Base-by-base conservation (phyloP, 129 eudicot genomes). In the Tagetes erecta region DNA sequence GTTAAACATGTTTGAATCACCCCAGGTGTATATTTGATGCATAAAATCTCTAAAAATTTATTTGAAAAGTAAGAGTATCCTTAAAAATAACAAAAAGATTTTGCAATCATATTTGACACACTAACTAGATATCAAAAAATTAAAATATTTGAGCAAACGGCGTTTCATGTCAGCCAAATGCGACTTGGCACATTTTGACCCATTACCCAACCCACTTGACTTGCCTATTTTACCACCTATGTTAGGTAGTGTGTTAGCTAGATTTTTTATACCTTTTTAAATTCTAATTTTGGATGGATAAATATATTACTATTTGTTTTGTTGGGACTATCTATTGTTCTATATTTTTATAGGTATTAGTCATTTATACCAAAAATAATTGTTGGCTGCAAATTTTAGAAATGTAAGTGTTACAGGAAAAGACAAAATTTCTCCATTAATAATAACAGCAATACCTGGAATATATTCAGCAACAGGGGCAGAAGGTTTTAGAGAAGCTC, bases 401-500 rank as follows among this genome's bases (percentile, higher is more conserved):
- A 35, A 62, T 34, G 36, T 44, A 37, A 9, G 30, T 10, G 67
- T 36, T 13, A 35, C 30, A 37, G n/a, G 63, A 74, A 38, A 35
- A 59, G 12, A 47, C 27, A 74, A 30, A 50, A 8, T 53, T 71
- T 70, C 63, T 69, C 30, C 3, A 13, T 30, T n/a, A 42, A 10
- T n/a, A 80, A 69, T 11, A 33, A 9, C 74, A 34, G 12, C 63
- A 35, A 64, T 92, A 89, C 97, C 97, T 81, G 96, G 97, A 74
- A 77, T 82, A 78, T 83, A 89, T 67, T 92, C 94, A 31, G 89
- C 96, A 86, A 75, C 42, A 38, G 97, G 97, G 35, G 88, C 91
- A 69, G 73, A 57, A 59, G 87, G 81, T 75, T 87, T 76, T 40
- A 56, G 37, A 76, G 84, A 73, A 56, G 69, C 82, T 50, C 63